Percentiles rank a stretch among this genome's conserved stretches.
Evolutionary conservation across 129 eudicot species (phyloP).

Genomic region (Chrysanthemum seticuspe): DNA sequence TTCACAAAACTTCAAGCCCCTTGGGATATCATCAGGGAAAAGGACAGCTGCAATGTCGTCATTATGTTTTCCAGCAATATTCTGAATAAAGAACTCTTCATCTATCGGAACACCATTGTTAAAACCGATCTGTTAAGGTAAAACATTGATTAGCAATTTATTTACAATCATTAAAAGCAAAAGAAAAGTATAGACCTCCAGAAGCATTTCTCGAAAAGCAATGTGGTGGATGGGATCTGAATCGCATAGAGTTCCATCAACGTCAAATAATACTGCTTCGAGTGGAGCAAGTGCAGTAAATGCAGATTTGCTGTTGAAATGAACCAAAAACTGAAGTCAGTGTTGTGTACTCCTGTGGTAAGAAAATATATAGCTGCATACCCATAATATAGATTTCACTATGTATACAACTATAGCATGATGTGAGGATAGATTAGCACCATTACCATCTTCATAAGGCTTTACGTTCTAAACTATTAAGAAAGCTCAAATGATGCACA

Average conservation of each 20-base stretch:
- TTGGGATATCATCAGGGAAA: slow-evolving; percentile 75
- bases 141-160: slow-evolving; percentile 2
- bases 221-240: slow-evolving; percentile 81
- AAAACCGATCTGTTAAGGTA: slow-evolving; percentile 70
- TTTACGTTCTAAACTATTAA: no score
- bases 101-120: slow-evolving; percentile 80
- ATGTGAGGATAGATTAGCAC: background rate
- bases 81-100: slow-evolving; percentile 67
- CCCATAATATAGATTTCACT: background rate
- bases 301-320: slow-evolving; percentile 49
- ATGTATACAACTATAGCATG: slow-evolving; percentile 3
- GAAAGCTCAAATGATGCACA: no score
- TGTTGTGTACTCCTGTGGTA: background rate
- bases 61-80: slow-evolving; percentile 85
- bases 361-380: slow-evolving; percentile 8
- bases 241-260: slow-evolving; percentile 95
- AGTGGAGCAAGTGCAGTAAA: slow-evolving; percentile 74
- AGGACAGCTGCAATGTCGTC: slow-evolving; percentile 76
- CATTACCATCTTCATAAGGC: background rate
- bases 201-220: slow-evolving; percentile 91
- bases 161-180: background rate
- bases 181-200: slow-evolving; percentile 48
- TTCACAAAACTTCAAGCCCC: slow-evolving; percentile 65
- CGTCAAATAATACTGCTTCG: slow-evolving; percentile 81
- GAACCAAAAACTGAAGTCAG: slow-evolving; percentile 19